Conservation (phyloP, 169 alveolate genomes). For the Plasmodium inui region DNA sequence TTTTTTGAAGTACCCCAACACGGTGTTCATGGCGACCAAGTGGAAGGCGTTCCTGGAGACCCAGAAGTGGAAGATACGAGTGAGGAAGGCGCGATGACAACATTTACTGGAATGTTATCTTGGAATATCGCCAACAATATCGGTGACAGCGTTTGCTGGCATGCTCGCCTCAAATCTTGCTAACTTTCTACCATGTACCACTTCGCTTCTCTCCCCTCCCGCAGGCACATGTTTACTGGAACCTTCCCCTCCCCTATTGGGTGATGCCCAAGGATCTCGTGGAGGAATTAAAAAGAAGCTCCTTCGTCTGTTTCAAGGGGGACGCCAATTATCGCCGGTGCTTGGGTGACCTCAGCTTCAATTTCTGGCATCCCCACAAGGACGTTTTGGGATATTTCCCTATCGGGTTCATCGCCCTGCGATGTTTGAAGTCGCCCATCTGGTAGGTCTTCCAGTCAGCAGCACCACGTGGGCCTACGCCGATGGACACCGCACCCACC, state of each 20-base stretch:
- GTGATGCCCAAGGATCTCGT: constrained; percentile 29
- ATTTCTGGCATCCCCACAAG: constrained; percentile 35
- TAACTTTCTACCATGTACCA: background rate
- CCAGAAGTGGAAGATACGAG: constrained; percentile 41
- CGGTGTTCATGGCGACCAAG: constrained; percentile 56
- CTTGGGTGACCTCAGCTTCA: constrained; percentile 45
- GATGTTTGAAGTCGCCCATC: constrained; percentile 52
- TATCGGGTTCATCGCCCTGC: constrained; percentile 22
- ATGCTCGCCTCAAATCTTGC: background rate
- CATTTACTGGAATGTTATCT: too few relatives aligned
- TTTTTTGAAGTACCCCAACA: constrained; percentile 49
- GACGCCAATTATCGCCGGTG: constrained; percentile 71
- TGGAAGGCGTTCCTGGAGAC: constrained; percentile 44
- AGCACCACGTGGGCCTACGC: too few relatives aligned
- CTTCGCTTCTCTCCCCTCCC: background rate
- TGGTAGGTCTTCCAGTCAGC: constrained; percentile 7
- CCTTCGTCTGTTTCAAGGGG: constrained; percentile 58
- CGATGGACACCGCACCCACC: background rate
- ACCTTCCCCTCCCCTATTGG: constrained; percentile 65
- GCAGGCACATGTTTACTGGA: constrained; percentile 61
- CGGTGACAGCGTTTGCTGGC: background rate
- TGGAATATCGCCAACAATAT: too few relatives aligned
- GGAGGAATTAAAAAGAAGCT: constrained; percentile 34
- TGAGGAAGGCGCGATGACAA: background rate
- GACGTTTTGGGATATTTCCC: constrained; percentile 59